Conservation (phyloP, 108 stramenopile genomes). For the Fistulifera solaris region DNA sequence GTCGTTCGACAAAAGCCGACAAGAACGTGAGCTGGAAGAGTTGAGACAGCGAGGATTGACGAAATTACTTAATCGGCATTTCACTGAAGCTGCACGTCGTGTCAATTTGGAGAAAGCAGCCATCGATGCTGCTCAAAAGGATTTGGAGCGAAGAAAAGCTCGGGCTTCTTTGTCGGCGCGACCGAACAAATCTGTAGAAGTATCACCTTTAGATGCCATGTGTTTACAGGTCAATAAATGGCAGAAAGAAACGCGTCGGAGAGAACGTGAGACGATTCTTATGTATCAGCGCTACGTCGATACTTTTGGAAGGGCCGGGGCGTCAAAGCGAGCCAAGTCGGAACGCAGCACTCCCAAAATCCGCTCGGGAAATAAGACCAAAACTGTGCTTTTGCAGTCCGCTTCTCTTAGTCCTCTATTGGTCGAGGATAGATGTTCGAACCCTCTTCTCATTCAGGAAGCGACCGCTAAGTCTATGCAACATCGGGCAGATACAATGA, state of each 20-base stretch:
- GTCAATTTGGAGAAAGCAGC: conserved; percentile 22
- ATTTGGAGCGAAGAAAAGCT: conserved; percentile 38
- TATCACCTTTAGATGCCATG: conserved; percentile 24
- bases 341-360: not conserved
- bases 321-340: no score
- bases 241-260: conserved; percentile 30
- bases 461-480: not conserved
- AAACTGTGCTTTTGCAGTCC: no score
- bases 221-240: conserved; percentile 29
- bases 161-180: conserved; percentile 8
- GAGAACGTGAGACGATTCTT: conserved; percentile 42
- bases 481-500: not conserved
- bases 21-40: conserved; percentile 29
- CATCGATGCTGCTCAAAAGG: conserved; percentile 41
- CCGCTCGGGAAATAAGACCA: not conserved
- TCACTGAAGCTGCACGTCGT: conserved; percentile 36
- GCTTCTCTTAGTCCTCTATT: no score
- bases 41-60: conserved; percentile 42
- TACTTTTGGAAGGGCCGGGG: conserved; percentile 11
- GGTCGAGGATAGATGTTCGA: no score
- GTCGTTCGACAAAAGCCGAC: no score
- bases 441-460: no score
- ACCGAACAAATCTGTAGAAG: conserved; percentile 24
- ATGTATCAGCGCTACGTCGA: conserved; percentile 48
- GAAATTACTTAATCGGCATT: conserved; percentile 52